Conservation (phyloP, 1,284 basidiomycete species). For the Fistulina hepatica region DNA sequence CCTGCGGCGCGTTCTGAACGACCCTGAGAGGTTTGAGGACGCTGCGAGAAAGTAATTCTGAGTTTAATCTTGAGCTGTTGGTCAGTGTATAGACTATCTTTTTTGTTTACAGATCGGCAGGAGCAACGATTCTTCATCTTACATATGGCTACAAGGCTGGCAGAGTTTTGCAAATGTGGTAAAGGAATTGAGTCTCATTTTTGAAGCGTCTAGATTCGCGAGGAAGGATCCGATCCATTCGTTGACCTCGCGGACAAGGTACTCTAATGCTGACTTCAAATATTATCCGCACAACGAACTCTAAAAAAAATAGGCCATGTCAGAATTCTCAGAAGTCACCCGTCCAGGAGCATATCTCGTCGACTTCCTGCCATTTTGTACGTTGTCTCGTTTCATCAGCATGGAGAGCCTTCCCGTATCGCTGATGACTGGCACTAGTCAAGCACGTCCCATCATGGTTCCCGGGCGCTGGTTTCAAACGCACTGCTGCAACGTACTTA, state of each 20-base stretch:
- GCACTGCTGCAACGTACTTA: constrained; percentile 30
- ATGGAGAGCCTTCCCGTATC: not conserved
- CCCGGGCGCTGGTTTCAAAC: constrained; percentile 40
- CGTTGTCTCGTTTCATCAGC: not conserved
- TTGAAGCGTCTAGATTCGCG: constrained; percentile 15
- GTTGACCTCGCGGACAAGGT: constrained; percentile 31
- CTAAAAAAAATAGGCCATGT: constrained; percentile 34
- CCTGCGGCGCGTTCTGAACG: constrained; percentile 31
- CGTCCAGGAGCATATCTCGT: constrained; percentile 11
- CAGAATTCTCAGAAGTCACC: constrained; percentile 15
- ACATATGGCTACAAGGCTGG: constrained; percentile 36
- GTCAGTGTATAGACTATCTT: not conserved
- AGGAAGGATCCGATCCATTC: constrained; percentile 34
- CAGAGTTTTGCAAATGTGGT: constrained; percentile 8
- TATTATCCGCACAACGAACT: constrained; percentile 30
- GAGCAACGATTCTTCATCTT: constrained; percentile 38
- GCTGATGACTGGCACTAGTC: constrained; percentile 22
- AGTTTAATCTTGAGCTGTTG: not conserved
- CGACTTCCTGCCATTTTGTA: constrained; percentile 8
- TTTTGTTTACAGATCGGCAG: constrained; percentile 27
- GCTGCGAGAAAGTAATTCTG: constrained; percentile 10
- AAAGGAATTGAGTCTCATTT: not conserved
- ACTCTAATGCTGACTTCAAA: constrained; percentile 33
- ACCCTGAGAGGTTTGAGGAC: constrained; percentile 32
- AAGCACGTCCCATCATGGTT: constrained; percentile 40